These are phyloP conservation scores for Tuber brumale DNA, from an alignment of 495 filamentous ascomycete species.

Conservation along the genomic window DNA sequence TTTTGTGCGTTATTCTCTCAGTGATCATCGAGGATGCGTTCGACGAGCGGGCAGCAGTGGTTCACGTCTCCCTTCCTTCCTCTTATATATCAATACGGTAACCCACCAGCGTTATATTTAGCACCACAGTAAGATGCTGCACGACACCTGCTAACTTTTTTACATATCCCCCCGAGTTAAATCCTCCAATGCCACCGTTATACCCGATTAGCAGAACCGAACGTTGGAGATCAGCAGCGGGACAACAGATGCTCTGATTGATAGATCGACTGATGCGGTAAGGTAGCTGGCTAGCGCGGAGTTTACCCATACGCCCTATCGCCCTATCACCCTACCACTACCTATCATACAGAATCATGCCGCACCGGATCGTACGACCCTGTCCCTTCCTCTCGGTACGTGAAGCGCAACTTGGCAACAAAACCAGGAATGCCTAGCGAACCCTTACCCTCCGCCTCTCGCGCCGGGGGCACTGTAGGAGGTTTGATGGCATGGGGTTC, in stretches of 20 bases:
- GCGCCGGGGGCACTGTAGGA: background rate
- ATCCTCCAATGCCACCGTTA: background rate
- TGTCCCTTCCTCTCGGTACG: background rate
- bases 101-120: background rate
- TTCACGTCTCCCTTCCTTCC: background rate
- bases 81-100: background rate
- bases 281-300: background rate
- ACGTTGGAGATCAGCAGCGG: background rate
- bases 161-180: background rate
- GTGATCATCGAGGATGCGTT: background rate
- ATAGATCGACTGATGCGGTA: background rate
- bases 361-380: background rate
- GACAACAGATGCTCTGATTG: background rate
- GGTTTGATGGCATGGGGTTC: background rate
- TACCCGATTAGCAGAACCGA: background rate
- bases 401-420: background rate
- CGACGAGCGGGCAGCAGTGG: background rate
- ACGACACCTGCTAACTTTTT: background rate
- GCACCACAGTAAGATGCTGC: background rate
- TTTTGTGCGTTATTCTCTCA: background rate
- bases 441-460: background rate
- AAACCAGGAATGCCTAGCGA: background rate
- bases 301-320: background rate
- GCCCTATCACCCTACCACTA: background rate
- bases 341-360: too few species aligned